These are phyloP conservation scores for Aspergillus amoenus DNA, from an alignment of 2,329 filamentous ascomycete species.

Conservation along the genomic window DNA sequence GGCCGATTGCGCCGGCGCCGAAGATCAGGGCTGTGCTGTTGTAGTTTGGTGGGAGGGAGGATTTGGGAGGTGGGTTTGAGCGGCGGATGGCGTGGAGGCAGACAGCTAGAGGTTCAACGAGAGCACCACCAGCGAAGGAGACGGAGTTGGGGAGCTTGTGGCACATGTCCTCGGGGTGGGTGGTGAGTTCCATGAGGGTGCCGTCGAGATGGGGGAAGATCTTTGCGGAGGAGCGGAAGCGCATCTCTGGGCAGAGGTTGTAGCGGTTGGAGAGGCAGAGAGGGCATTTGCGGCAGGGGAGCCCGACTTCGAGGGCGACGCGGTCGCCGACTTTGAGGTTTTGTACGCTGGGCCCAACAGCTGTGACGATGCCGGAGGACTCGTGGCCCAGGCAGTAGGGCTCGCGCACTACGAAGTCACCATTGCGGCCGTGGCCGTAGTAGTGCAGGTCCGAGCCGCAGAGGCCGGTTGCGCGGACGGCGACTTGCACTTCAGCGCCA, in stretches of 20 bases:
- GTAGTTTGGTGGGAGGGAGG: constrained; percentile 32
- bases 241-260: constrained; percentile 61
- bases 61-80: constrained; percentile 48
- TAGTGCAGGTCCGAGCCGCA: constrained; percentile 78
- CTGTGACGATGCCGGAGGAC: constrained; percentile 75
- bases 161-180: constrained; percentile 61
- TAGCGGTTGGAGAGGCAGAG: constrained; percentile 57
- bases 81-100: constrained; percentile 60
- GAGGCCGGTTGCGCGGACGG: constrained; percentile 65
- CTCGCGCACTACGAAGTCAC: constrained; percentile 76
- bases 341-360: constrained; percentile 63
- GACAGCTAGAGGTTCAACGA: constrained; percentile 61
- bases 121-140: constrained; percentile 56
- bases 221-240: constrained; percentile 60
- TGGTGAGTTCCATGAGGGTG: constrained; percentile 62
- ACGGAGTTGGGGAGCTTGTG: constrained; percentile 56
- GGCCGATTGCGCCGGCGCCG: constrained; percentile 61
- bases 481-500: constrained; percentile 61
- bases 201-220: constrained; percentile 61
- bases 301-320: constrained; percentile 88
- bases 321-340: constrained; percentile 71
- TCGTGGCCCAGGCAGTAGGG: constrained; percentile 80
- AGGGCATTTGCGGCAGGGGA: constrained; percentile 69
- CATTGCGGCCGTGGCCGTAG: constrained; percentile 83
- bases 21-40: constrained; percentile 56